These are phyloP conservation scores for Auricularia sp. DNA, from an alignment of 768 basidiomycete genomes.

Conservation along the genomic window DNA sequence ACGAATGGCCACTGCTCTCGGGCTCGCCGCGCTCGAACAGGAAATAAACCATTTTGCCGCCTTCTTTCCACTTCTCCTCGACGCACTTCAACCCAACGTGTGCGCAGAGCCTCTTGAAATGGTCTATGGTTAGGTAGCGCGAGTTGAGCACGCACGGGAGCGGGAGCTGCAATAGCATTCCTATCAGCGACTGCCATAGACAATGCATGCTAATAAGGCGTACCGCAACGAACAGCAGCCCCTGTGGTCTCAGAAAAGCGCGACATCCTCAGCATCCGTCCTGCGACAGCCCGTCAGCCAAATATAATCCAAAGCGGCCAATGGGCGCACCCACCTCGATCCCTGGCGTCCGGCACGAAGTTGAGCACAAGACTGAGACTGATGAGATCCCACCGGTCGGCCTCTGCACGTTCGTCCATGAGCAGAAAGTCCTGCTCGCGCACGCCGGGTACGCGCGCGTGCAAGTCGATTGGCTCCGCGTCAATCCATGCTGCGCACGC, in stretches of 20 bases:
- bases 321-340: conserved; percentile 49
- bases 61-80: conserved; percentile 48
- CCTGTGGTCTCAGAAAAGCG: conserved; percentile 41
- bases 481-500: conserved; percentile 62
- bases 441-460: conserved; percentile 73
- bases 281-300: conserved; percentile 25
- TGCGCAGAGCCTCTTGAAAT: conserved; percentile 31
- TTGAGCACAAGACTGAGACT: conserved; percentile 86
- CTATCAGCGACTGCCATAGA: no score
- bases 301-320: background rate
- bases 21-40: conserved; percentile 42
- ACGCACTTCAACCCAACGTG: conserved; percentile 55
- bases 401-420: conserved; percentile 42
- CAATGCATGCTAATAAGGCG: conserved; percentile 18
- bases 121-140: conserved; percentile 60
- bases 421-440: conserved; percentile 78
- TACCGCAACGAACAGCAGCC: conserved; percentile 64
- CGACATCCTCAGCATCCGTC: conserved; percentile 62
- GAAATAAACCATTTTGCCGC: conserved; percentile 85
- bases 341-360: conserved; percentile 65
- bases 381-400: conserved; percentile 61
- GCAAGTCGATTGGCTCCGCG: conserved; percentile 69
- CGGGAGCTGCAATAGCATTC: conserved; percentile 48
- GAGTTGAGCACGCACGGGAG: conserved; percentile 80
- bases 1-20: background rate